These are phyloP conservation scores for Tuber brumale DNA, from an alignment of 495 filamentous ascomycete species.

Conservation along the genomic window DNA sequence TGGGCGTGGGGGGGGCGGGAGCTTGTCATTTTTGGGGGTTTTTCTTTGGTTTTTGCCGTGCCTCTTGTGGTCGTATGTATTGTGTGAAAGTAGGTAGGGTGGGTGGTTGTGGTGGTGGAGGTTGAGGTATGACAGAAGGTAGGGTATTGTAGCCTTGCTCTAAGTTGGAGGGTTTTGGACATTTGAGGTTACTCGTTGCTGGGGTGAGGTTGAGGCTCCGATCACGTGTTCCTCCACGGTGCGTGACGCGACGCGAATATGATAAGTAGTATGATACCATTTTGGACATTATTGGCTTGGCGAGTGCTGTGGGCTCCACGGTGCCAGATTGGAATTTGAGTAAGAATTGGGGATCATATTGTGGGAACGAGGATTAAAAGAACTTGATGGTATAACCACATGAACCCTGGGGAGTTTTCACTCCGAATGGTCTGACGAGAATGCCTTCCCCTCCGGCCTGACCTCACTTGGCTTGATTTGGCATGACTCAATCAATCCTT, in stretches of 20 bases:
- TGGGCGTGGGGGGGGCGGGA: conserved; percentile 19
- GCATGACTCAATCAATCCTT: neutral
- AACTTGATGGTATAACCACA: neutral
- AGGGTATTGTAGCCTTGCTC: neutral
- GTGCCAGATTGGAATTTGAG: conserved; percentile 6
- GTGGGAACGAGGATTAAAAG: neutral
- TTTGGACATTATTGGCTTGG: conserved; percentile 1
- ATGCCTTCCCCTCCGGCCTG: neutral
- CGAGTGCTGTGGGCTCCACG: neutral
- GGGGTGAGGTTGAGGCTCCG: neutral
- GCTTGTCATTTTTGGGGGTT: conserved; percentile 16
- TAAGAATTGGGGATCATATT: neutral
- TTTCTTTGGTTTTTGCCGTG: conserved; percentile 14
- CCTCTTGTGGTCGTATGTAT: conserved; percentile 35
- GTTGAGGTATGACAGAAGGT: conserved; percentile 6
- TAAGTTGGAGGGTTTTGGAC: conserved; percentile 9
- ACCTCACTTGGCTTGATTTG: neutral
- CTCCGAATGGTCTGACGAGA: conserved; percentile 43
- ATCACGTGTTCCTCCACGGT: neutral
- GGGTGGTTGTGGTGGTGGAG: conserved; percentile 21
- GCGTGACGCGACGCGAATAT: conserved; percentile 1
- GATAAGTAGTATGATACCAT: no score
- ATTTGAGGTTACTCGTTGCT: conserved; percentile 20
- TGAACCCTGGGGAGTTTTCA: neutral
- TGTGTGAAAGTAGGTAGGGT: conserved; percentile 34